Conservation (phyloP, 306 rosid species). For the Mimosa pudica region DNA sequence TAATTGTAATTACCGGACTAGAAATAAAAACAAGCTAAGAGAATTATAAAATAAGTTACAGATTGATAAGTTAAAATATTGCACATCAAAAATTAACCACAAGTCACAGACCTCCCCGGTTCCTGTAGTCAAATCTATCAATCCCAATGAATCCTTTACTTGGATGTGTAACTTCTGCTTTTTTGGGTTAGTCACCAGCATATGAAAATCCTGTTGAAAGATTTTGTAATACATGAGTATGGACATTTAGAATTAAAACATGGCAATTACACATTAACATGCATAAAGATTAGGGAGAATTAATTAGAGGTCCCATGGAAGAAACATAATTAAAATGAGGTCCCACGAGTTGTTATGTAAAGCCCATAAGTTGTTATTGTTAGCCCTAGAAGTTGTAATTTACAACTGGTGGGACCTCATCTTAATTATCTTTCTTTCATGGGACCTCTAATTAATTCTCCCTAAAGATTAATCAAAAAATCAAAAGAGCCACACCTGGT, state of each 20-base stretch:
- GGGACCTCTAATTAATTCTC: too few relatives aligned
- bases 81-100: background rate
- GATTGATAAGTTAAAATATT: conserved; percentile 2
- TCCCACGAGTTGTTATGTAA: too few relatives aligned
- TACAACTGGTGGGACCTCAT: too few relatives aligned
- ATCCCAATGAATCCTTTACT: conserved; percentile 93
- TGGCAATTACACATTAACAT: conserved; percentile 4
- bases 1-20: background rate
- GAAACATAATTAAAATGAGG: too few relatives aligned
- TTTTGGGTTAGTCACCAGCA: conserved; percentile 90
- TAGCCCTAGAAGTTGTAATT: too few relatives aligned
- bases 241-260: background rate
- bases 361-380: too few relatives aligned
- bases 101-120: conserved; percentile 72
- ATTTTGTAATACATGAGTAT: conserved; percentile 32
- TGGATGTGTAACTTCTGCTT: conserved; percentile 75
- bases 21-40: conserved; percentile 5
- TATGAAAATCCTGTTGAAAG: conserved; percentile 80
- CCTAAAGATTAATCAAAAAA: too few relatives aligned
- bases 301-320: too few relatives aligned
- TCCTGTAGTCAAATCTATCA: conserved; percentile 75
- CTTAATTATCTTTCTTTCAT: too few relatives aligned
- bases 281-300: background rate
- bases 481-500: conserved; percentile 66
- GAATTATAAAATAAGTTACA: conserved; percentile 7